Base-by-base conservation (phyloP, 768 basidiomycete species). In the Clathrus columnatus region DNA sequence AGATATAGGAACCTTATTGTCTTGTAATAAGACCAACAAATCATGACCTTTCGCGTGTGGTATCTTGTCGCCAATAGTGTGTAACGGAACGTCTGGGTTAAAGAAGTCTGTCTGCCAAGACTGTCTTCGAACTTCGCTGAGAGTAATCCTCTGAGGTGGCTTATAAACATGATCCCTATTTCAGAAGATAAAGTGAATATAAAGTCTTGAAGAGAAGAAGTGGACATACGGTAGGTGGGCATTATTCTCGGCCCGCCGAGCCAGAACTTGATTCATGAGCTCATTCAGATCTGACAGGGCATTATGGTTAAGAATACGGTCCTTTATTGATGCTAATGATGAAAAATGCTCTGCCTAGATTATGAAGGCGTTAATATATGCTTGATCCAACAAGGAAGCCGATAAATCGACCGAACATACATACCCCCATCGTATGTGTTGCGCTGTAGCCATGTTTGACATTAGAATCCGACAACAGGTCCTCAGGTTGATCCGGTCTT, bases 31-130 rank as follows among this genome's bases (percentile, higher is more conserved):
- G 58, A 92, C 90, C 50, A 93, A 71, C 26, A 92, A 75, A 62
- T 91, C 89, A 59, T 85, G 83, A 1, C 89, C 91, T 67, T 89
- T 92, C 4, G 84, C 84, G 63, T 92, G 87, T 2, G 90, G 91
- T 4, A 92, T 86, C 64, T 81, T 87, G 69, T 89, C 90, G 5
- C 86, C 86, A 8, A 92, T 72, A 64, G 87, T 91, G 64, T 85
- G 73, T 16, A 92, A 73, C 4, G 90, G 90, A 14, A 92, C 85
- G 28, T 83, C 75, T 1, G 88, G 82, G 60, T 91, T 81, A 11
- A 90, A 87, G 10, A 92, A 77, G 63, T 91, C 88, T 7, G 80
- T 77, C 63, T 91, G 87, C 90, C 90, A 92, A 6, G 84, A 74
- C 55, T 83, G 78, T n/a, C 85, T 76, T 65, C 87, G 88, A 5